Conservation (phyloP, 495 filamentous ascomycete genomes). For the Coniosporium apollinis region DNA sequence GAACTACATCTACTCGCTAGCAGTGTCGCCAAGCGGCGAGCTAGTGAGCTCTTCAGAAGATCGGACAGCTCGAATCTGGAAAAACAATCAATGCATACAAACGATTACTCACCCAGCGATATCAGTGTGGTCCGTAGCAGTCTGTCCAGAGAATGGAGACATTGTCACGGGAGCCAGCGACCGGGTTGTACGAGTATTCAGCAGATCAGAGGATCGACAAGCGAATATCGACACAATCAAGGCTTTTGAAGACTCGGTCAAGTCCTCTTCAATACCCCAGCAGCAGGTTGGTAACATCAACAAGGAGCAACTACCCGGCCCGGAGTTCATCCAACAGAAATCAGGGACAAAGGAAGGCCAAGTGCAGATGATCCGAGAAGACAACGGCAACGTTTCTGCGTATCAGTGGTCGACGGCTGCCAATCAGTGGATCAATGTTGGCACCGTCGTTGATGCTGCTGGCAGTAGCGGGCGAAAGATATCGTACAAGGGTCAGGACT, state of each 20-base stretch:
- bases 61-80: slow-evolving; percentile 80
- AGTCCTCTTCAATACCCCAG: slow-evolving; percentile 67
- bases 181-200: slow-evolving; percentile 72
- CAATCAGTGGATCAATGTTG: slow-evolving; percentile 66
- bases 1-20: slow-evolving; percentile 85
- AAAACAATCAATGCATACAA: slow-evolving; percentile 64
- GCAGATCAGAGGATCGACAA: slow-evolving; percentile 47
- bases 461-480: slow-evolving; percentile 64
- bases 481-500: slow-evolving; percentile 68
- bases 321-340: slow-evolving; percentile 63
- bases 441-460: slow-evolving; percentile 80
- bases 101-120: slow-evolving; percentile 96
- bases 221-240: slow-evolving; percentile 41
- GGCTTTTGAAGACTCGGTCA: slow-evolving; percentile 67
- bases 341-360: slow-evolving; percentile 87
- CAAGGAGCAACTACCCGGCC: slow-evolving; percentile 76
- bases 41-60: slow-evolving; percentile 88
- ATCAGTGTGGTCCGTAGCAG: slow-evolving; percentile 85
- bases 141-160: slow-evolving; percentile 65
- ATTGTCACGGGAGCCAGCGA: slow-evolving; percentile 90
- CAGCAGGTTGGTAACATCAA: slow-evolving; percentile 67
- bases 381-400: slow-evolving; percentile 48
- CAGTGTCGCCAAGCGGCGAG: slow-evolving; percentile 61
- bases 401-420: slow-evolving; percentile 31
- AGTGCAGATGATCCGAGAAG: slow-evolving; percentile 73